phyloP scores from a whole-genome alignment of 768 basidiomycete genomes.

The Gymnopilus junonius region DNA sequence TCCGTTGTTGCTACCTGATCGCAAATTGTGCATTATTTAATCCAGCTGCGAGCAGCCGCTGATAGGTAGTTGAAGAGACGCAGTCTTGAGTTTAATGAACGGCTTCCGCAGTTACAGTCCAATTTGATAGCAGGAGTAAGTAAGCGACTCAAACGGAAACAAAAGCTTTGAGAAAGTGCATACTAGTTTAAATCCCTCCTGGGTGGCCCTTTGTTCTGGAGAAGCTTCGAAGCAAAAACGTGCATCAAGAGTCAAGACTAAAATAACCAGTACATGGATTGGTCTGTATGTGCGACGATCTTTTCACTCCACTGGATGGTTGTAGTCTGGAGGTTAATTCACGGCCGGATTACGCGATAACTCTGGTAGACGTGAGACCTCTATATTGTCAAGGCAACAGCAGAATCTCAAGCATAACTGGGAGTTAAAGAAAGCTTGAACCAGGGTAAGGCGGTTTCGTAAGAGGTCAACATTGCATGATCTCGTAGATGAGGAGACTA shows the following conservation, averaged over 20 bases:
- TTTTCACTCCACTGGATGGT: background rate
- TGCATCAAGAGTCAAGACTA: background rate
- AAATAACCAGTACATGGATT: background rate
- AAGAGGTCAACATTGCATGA: too few species aligned
- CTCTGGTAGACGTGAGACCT: background rate
- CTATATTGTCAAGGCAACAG: background rate
- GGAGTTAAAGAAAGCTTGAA: too few species aligned
- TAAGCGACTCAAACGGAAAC: too few species aligned
- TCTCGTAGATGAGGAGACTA: too few species aligned
- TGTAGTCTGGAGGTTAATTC: background rate
- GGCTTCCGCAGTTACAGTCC: background rate
- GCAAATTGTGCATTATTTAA: too few species aligned
- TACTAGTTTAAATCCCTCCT: background rate
- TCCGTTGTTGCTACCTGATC: too few species aligned
- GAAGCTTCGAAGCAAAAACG: background rate
- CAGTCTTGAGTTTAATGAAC: background rate
- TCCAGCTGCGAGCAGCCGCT: too few species aligned
- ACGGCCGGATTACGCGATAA: background rate
- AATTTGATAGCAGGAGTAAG: too few species aligned
- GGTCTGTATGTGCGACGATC: background rate
- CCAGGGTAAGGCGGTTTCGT: background rate
- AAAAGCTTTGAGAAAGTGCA: background rate
- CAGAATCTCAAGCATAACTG: background rate
- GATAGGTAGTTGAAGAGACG: background rate
- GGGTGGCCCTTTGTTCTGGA: background rate